A percentile compares a stretch with the other conserved stretches of the same genome.
Evolutionary conservation across 2,329 filamentous ascomycete species (phyloP).

Genomic region (Aspergillus caelatus): DNA sequence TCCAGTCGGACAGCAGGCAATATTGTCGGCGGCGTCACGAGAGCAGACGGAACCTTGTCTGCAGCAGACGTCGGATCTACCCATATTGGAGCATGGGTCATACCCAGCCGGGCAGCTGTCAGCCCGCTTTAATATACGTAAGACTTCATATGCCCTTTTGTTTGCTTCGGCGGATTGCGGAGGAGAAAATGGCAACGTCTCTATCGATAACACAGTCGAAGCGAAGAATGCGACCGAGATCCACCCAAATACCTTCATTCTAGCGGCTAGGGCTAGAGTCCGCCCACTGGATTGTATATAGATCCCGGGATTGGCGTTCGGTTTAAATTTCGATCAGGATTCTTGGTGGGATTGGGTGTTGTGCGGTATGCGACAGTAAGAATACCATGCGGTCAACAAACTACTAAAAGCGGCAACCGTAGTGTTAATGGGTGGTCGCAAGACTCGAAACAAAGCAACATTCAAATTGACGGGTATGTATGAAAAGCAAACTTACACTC

Average conservation of each 20-base stretch:
- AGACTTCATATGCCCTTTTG: constrained; percentile 32
- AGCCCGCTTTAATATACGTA: constrained; percentile 36
- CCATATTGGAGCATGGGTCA: constrained; percentile 55
- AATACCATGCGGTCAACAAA: constrained; percentile 34
- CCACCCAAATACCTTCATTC: constrained; percentile 38
- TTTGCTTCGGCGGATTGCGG: constrained; percentile 26
- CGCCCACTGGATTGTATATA: constrained; percentile 12
- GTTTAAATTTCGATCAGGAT: not conserved
- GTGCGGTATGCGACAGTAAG: not conserved
- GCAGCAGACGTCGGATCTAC: constrained; percentile 60
- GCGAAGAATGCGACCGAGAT: constrained; percentile 35
- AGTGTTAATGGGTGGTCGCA: not conserved
- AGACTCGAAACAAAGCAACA: not conserved
- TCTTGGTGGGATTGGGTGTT: not conserved
- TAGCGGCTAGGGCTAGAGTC: constrained; percentile 22
- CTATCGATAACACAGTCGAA: constrained; percentile 32
- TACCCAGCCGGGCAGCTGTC: constrained; percentile 56
- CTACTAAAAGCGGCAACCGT: constrained; percentile 34
- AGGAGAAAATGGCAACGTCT: constrained; percentile 34
- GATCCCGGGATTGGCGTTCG: not conserved
- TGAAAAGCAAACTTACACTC: not conserved
- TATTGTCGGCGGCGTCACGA: constrained; percentile 58
- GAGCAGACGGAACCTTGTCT: constrained; percentile 56
- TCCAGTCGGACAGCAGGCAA: constrained; percentile 64
- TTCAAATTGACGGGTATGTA: not conserved